Evolutionary conservation across 345 rosid genomes (phyloP).

Genomic region (Euphorbia pulcherrima): DNA sequence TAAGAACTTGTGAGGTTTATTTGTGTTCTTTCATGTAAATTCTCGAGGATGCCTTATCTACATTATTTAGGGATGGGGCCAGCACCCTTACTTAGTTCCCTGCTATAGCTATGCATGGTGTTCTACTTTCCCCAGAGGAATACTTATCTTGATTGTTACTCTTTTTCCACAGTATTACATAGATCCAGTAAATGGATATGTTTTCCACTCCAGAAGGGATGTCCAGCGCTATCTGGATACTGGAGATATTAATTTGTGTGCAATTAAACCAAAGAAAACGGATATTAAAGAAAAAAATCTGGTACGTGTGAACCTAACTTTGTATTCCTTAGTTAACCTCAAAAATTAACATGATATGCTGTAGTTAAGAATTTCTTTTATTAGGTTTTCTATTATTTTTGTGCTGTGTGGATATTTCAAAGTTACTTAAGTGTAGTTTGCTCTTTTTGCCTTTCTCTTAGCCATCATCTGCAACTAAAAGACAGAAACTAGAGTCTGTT

Average conservation of each 20-base stretch:
- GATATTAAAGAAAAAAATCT: neutral
- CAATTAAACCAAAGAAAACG: conserved; percentile 20
- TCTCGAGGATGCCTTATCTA: neutral
- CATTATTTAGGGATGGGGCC: neutral
- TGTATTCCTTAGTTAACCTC: neutral
- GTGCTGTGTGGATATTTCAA: neutral
- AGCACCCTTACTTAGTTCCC: neutral
- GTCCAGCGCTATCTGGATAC: conserved; percentile 35
- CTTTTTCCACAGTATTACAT: conserved; percentile 34
- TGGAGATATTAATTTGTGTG: conserved; percentile 27
- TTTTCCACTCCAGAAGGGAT: conserved; percentile 37
- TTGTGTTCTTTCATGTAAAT: neutral
- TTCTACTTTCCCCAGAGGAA: neutral
- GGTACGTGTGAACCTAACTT: conserved; percentile 13
- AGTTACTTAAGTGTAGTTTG: neutral
- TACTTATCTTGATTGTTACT: conserved; percentile 10
- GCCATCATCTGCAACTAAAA: conserved; percentile 19
- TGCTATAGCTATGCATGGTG: neutral
- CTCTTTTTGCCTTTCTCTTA: conserved; percentile 9
- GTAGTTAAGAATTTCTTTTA: neutral
- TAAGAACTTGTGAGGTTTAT: conserved; percentile 12
- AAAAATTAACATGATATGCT: neutral
- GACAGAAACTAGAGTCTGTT: conserved; percentile 15
- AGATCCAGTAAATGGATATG: conserved; percentile 37
- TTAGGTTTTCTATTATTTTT: conserved; percentile 2